These are phyloP conservation scores for Delitschia confertaspora DNA, from an alignment of 495 filamentous ascomycete species.

Conservation along the genomic window DNA sequence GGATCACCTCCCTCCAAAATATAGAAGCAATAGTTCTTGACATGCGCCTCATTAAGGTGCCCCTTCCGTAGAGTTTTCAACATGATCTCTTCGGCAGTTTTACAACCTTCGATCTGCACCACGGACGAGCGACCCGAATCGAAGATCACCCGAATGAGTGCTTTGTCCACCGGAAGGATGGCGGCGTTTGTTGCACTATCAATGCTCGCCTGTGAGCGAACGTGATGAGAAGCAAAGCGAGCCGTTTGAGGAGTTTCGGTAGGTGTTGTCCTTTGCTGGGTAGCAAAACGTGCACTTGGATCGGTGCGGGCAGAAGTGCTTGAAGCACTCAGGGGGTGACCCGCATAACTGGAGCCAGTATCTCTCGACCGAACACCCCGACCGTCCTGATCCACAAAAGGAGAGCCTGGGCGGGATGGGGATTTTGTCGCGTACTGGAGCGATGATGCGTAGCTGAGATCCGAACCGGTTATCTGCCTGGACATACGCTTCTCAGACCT, in stretches of 20 bases:
- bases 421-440: constrained; percentile 42
- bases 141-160: constrained; percentile 80
- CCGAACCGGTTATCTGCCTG: constrained; percentile 41
- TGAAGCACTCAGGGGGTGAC: constrained; percentile 30
- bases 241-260: constrained; percentile 37
- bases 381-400: constrained; percentile 49
- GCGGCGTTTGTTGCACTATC: constrained; percentile 51
- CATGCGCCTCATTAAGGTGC: constrained; percentile 39
- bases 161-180: constrained; percentile 71
- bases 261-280: constrained; percentile 16
- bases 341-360: constrained; percentile 45
- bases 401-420: constrained; percentile 62
- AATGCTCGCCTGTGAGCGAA: constrained; percentile 59
- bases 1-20: constrained; percentile 71
- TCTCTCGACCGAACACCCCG: constrained; percentile 43
- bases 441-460: constrained; percentile 33
- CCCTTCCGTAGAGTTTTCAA: constrained; percentile 77
- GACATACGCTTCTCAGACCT: constrained; percentile 67
- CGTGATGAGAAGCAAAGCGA: constrained; percentile 41
- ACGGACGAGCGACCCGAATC: constrained; percentile 80
- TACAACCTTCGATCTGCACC: constrained; percentile 79
- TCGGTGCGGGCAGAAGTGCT: constrained; percentile 6
- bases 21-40: constrained; percentile 42
- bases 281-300: constrained; percentile 5
- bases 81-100: constrained; percentile 83